A percentile compares a stretch with the other conserved stretches of the same genome.
Evolutionary conservation across 371 early-diverging fungal genomes (phyloP).

Genomic region (Apophysomyces elegans): DNA sequence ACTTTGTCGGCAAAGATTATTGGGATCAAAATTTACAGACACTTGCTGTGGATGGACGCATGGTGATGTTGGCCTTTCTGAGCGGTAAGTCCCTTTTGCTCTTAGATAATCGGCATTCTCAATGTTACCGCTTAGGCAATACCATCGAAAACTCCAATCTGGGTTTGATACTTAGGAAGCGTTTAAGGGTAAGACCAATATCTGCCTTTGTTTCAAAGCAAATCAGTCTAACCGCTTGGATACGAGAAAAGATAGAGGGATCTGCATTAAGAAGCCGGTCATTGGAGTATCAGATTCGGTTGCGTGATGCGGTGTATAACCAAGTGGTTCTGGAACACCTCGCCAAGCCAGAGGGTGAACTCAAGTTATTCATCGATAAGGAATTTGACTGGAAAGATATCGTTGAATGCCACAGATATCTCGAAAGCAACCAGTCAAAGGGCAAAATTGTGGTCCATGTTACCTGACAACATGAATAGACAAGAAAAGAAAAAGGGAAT

Average conservation of each 20-base stretch:
- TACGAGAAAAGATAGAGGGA: slow-evolving; percentile 58
- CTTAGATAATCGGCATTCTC: not conserved
- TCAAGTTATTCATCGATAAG: slow-evolving; percentile 62
- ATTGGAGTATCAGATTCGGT: slow-evolving; percentile 61
- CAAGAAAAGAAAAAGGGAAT: not conserved
- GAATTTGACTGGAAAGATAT: slow-evolving; percentile 73
- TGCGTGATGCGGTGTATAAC: slow-evolving; percentile 52
- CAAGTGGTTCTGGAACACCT: slow-evolving; percentile 53
- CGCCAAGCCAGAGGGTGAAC: slow-evolving; percentile 39
- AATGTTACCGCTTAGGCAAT: slow-evolving; percentile 27
- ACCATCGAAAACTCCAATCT: slow-evolving; percentile 56
- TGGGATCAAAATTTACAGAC: slow-evolving; percentile 65
- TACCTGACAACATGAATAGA: slow-evolving; percentile 3
- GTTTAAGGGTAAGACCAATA: slow-evolving; percentile 52
- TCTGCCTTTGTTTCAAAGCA: not conserved
- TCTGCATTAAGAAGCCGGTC: slow-evolving; percentile 71
- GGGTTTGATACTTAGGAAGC: slow-evolving; percentile 62
- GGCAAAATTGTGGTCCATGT: slow-evolving; percentile 64
- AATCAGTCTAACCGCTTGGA: too few species aligned
- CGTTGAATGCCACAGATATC: slow-evolving; percentile 61
- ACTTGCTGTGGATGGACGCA: slow-evolving; percentile 73
- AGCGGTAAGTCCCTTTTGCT: slow-evolving; percentile 40
- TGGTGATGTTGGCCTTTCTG: slow-evolving; percentile 72
- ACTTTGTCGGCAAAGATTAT: slow-evolving; percentile 74
- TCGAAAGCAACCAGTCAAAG: slow-evolving; percentile 67